These are phyloP conservation scores for Aspergillus transmontanensis DNA, from an alignment of 2,329 filamentous ascomycete genomes.

Conservation along the genomic window DNA sequence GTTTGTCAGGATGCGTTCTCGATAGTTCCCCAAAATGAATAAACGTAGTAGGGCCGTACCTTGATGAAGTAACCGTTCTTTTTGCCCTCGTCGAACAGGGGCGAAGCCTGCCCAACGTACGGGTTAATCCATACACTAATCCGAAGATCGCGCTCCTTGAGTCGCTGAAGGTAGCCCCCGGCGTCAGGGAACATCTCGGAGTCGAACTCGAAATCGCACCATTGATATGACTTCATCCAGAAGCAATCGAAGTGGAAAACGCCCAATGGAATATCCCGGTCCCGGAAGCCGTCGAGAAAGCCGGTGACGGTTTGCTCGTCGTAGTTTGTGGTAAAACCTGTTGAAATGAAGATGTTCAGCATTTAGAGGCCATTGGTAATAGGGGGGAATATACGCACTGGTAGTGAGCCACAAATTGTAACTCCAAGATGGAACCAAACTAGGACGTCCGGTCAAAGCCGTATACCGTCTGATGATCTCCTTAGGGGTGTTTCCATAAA, in stretches of 20 bases:
- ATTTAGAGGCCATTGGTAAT: not conserved
- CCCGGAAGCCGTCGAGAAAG: constrained; percentile 70
- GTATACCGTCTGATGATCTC: constrained; percentile 71
- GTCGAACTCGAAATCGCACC: constrained; percentile 76
- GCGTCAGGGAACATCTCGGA: constrained; percentile 69
- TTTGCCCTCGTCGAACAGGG: constrained; percentile 64
- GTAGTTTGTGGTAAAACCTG: constrained; percentile 71
- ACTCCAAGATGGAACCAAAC: constrained; percentile 70
- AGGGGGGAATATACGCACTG: constrained; percentile 20
- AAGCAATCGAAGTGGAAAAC: constrained; percentile 79
- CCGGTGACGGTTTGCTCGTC: constrained; percentile 67
- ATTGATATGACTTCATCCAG: constrained; percentile 75
- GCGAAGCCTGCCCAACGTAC: constrained; percentile 70
- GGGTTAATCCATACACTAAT: constrained; percentile 78
- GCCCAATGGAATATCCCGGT: constrained; percentile 65
- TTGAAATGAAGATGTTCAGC: not conserved
- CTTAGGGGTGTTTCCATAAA: constrained; percentile 71
- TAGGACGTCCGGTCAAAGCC: constrained; percentile 66
- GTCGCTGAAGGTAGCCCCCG: constrained; percentile 61
- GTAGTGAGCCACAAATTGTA: constrained; percentile 78
- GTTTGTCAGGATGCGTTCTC: not conserved
- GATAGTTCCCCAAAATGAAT: not conserved
- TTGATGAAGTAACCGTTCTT: constrained; percentile 69
- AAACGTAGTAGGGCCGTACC: constrained; percentile 19
- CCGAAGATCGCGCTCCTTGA: constrained; percentile 67